Percentiles rank a stretch among this genome's conserved stretches.
These are phyloP conservation scores for Aspergillus tanneri DNA, from an alignment of 2,329 filamentous ascomycete genomes.

Conservation along the genomic window DNA sequence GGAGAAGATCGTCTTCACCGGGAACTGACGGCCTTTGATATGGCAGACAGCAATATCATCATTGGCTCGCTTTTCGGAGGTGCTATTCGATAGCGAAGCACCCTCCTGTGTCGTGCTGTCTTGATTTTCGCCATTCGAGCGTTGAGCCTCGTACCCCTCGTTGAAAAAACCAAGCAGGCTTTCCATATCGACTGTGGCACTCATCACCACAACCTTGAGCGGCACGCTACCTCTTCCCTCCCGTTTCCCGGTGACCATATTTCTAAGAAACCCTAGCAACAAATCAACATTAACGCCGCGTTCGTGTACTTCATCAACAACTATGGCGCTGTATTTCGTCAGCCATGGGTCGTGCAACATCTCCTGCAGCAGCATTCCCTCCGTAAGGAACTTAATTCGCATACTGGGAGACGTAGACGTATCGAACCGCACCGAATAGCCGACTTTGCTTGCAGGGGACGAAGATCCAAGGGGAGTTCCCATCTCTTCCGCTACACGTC, in stretches of 20 bases:
- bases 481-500: slow-evolving; percentile 83
- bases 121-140: neutral
- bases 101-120: neutral
- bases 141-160: slow-evolving; percentile 27
- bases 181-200: slow-evolving; percentile 88
- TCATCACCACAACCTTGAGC: slow-evolving; percentile 93
- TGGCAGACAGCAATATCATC: slow-evolving; percentile 57
- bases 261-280: slow-evolving; percentile 81
- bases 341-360: slow-evolving; percentile 81
- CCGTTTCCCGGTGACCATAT: slow-evolving; percentile 61
- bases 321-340: slow-evolving; percentile 79
- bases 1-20: slow-evolving; percentile 76
- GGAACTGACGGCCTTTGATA: slow-evolving; percentile 84
- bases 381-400: slow-evolving; percentile 88
- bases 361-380: slow-evolving; percentile 94
- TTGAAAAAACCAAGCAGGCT: slow-evolving; percentile 73
- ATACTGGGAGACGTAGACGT: slow-evolving; percentile 78
- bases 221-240: slow-evolving; percentile 68
- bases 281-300: slow-evolving; percentile 92
- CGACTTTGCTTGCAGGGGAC: slow-evolving; percentile 66
- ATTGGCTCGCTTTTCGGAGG: slow-evolving; percentile 13
- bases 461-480: slow-evolving; percentile 61
- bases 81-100: slow-evolving; percentile 8
- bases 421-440: slow-evolving; percentile 94
- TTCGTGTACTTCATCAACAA: slow-evolving; percentile 97